Evolutionary conservation across 208 protist genomes (phyloP).

Genomic region (Vickermania spadyakhi): DNA sequence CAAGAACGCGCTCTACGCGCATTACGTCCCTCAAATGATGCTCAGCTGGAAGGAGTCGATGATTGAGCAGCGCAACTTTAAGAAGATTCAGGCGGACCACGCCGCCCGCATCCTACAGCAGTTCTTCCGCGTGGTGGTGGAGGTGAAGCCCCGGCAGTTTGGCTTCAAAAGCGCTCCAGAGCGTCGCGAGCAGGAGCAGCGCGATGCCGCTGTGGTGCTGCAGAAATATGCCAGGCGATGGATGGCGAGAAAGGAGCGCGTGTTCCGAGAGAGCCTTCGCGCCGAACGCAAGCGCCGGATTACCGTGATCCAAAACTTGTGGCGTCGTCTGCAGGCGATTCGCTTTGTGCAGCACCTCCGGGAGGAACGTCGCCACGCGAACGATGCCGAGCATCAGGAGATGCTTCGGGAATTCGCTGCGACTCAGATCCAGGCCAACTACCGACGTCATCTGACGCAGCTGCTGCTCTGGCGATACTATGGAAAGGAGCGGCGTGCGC

Average conservation of each 20-base stretch:
- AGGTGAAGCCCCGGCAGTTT: conserved; percentile 9
- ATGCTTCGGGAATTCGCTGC: conserved; percentile 36
- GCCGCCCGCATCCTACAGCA: conserved; percentile 39
- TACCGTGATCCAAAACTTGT: conserved; percentile 38
- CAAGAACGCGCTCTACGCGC: conserved; percentile 33
- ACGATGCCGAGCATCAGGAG: conserved; percentile 3
- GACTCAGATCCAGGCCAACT: conserved; percentile 54
- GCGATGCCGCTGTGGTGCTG: conserved; percentile 27
- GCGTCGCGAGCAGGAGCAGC: conserved; percentile 18
- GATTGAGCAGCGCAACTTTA: conserved; percentile 15
- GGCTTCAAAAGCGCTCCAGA: conserved; percentile 14
- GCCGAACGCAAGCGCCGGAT: conserved; percentile 18
- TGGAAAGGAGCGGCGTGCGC: conserved; percentile 26
- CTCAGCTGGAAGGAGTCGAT: conserved; percentile 30
- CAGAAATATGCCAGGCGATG: conserved; percentile 68
- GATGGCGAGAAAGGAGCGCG: conserved; percentile 33
- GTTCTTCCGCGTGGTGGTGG: conserved; percentile 44
- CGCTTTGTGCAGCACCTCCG: conserved; percentile 10
- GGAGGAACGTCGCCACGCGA: conserved; percentile 1
- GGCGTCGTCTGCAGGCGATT: conserved; percentile 19
- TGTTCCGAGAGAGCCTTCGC: conserved; percentile 18
- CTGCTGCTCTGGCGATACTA: conserved; percentile 22
- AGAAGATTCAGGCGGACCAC: conserved; percentile 23
- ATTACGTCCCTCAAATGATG: conserved; percentile 48
- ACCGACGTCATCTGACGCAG: conserved; percentile 46